These are phyloP conservation scores for Pterocarpus santalinus DNA, from an alignment of 306 rosid genomes.

Conservation along the genomic window DNA sequence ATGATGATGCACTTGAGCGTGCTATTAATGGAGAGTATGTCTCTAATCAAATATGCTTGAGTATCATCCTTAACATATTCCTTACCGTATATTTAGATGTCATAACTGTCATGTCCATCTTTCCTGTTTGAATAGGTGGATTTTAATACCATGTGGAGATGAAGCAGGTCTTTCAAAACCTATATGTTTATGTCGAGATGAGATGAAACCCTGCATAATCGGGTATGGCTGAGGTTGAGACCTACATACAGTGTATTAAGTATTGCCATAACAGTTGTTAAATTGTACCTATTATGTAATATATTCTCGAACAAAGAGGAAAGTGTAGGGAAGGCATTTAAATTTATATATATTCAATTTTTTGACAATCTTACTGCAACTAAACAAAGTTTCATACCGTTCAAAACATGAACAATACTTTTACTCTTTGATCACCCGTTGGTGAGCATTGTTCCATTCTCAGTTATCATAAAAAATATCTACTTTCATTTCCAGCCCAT, in stretches of 20 bases:
- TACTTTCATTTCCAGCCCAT: not conserved
- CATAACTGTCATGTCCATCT: not conserved
- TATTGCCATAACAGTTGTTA: not conserved
- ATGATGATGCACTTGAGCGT: slow-evolving; percentile 85
- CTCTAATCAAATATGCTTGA: slow-evolving; percentile 5
- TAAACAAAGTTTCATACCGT: slow-evolving; percentile 9
- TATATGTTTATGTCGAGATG: slow-evolving; percentile 63
- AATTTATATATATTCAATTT: not conserved
- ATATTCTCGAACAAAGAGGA: not conserved
- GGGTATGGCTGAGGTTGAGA: slow-evolving; percentile 62
- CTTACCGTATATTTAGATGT: slow-evolving; percentile 4
- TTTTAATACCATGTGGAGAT: slow-evolving; percentile 67
- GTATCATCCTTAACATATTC: slow-evolving; percentile 20
- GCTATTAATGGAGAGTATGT: slow-evolving; percentile 84
- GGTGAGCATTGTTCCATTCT: not conserved
- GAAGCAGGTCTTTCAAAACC: slow-evolving; percentile 57
- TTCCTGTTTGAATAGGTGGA: slow-evolving; percentile 66
- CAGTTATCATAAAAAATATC: not conserved
- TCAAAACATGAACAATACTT: slow-evolving; percentile 13
- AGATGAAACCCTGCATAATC: slow-evolving; percentile 57
- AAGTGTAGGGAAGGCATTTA: not conserved
- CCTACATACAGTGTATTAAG: not conserved
- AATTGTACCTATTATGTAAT: not conserved
- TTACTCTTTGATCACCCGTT: slow-evolving; percentile 3
- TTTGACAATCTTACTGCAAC: not conserved